Conservation (phyloP, 495 filamentous ascomycete species). For the Aspergillus coremiiformis region DNA sequence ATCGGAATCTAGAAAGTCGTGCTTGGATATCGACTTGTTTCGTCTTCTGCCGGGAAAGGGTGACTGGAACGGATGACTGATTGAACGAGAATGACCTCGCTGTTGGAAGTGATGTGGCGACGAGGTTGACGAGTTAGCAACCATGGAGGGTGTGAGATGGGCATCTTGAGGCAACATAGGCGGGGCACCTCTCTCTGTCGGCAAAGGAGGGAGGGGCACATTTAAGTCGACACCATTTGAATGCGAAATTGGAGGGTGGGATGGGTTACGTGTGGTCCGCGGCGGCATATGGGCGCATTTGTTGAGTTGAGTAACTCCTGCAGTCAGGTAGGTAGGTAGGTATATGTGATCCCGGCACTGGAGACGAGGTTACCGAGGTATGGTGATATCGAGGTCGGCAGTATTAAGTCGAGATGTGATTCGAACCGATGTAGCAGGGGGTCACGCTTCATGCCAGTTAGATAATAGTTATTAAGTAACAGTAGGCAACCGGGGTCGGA, state of each 20-base stretch:
- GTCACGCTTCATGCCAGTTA: background rate
- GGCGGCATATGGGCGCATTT: constrained; percentile 39
- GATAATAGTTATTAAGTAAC: background rate
- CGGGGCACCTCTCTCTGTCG: constrained; percentile 14
- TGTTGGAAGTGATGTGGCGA: constrained; percentile 19
- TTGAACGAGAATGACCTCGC: constrained; percentile 56
- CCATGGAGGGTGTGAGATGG: constrained; percentile 20
- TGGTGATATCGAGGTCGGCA: background rate
- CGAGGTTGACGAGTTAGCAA: constrained; percentile 12
- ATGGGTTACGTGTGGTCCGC: constrained; percentile 29
- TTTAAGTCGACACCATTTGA: constrained; percentile 11
- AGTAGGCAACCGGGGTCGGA: background rate
- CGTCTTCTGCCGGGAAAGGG: constrained; percentile 52
- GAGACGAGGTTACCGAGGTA: background rate
- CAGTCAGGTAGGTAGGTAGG: constrained; percentile 2
- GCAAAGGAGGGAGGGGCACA: constrained; percentile 17
- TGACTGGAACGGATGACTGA: constrained; percentile 70
- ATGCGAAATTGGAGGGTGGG: constrained; percentile 25
- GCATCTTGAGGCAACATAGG: constrained; percentile 28
- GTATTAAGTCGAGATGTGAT: background rate
- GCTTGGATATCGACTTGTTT: constrained; percentile 25
- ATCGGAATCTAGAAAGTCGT: constrained; percentile 34
- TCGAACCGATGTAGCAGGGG: background rate
- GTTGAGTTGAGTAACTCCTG: background rate
- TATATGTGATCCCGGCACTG: background rate